Conservation (phyloP, 306 rosid species). For the Datisca glomerata region DNA sequence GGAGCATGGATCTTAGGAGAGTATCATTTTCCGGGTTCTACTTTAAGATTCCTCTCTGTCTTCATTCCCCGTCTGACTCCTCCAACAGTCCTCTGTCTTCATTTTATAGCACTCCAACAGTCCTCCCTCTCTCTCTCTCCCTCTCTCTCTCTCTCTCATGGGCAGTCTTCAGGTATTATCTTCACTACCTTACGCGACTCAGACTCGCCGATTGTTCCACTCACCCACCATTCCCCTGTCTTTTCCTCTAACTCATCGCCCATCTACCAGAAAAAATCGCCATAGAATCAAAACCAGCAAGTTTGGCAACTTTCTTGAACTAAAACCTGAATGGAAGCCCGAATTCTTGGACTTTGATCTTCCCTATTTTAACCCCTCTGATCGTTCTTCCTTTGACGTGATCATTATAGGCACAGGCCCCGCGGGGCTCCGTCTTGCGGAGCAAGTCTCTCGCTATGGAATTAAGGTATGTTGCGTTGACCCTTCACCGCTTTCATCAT, state of each 20-base stretch:
- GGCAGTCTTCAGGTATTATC: constrained; percentile 14
- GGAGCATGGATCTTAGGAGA: too few species aligned
- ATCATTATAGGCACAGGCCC: constrained; percentile 70
- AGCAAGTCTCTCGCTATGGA: constrained; percentile 52
- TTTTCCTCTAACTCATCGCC: constrained; percentile 10
- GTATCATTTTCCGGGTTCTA: constrained; percentile 16
- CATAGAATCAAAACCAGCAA: constrained; percentile 23
- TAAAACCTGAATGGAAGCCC: constrained; percentile 32
- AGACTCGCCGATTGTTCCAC: constrained; percentile 12
- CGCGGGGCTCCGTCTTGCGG: constrained; percentile 60
- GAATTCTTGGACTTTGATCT: constrained; percentile 43
- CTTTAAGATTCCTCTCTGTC: constrained; percentile 30
- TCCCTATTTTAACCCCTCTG: constrained; percentile 34
- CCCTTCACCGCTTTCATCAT: constrained; percentile 57
- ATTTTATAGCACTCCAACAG: not conserved
- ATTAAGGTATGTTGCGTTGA: constrained; percentile 78
- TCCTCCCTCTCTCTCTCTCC: not conserved
- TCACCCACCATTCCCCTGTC: constrained; percentile 16
- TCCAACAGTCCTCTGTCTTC: not conserved
- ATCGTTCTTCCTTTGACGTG: constrained; percentile 35
- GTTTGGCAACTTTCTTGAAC: constrained; percentile 46
- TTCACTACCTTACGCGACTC: constrained; percentile 21
- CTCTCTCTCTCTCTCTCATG: constrained; percentile 24
- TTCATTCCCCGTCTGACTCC: constrained; percentile 1
- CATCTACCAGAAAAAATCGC: constrained; percentile 15